These are phyloP conservation scores for Plasmodium inui DNA, from an alignment of 169 alveolate genomes.

Conservation along the genomic window DNA sequence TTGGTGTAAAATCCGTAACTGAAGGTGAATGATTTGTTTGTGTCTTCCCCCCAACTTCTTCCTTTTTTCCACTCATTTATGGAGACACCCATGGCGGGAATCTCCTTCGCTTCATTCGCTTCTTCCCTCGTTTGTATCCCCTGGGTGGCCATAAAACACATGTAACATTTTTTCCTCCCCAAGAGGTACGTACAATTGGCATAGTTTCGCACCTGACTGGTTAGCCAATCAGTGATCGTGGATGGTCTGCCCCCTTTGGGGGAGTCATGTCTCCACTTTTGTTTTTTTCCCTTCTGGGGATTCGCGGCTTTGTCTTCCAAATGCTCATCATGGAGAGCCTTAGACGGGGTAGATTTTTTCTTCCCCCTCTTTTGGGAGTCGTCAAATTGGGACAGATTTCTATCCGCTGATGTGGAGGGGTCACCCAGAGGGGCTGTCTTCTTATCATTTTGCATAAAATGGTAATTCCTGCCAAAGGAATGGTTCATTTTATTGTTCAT, in stretches of 20 bases:
- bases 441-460: neutral
- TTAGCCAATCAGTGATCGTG: neutral
- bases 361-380: neutral
- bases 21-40: slow-evolving; percentile 15
- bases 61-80: slow-evolving; percentile 13
- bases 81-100: neutral
- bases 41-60: neutral
- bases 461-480: neutral
- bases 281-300: neutral
- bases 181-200: slow-evolving; percentile 34
- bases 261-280: neutral
- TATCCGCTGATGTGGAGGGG: neutral
- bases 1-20: slow-evolving; percentile 50
- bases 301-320: neutral
- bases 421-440: neutral
- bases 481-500: neutral
- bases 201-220: neutral
- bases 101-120: neutral
- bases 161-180: slow-evolving; percentile 23
- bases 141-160: slow-evolving; percentile 1
- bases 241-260: neutral
- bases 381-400: neutral
- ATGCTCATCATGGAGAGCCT: neutral
- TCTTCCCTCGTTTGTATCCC: neutral
- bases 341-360: neutral